These are phyloP conservation scores for Stropharia rugosoannulata DNA, from an alignment of 768 basidiomycete genomes.

Conservation along the genomic window DNA sequence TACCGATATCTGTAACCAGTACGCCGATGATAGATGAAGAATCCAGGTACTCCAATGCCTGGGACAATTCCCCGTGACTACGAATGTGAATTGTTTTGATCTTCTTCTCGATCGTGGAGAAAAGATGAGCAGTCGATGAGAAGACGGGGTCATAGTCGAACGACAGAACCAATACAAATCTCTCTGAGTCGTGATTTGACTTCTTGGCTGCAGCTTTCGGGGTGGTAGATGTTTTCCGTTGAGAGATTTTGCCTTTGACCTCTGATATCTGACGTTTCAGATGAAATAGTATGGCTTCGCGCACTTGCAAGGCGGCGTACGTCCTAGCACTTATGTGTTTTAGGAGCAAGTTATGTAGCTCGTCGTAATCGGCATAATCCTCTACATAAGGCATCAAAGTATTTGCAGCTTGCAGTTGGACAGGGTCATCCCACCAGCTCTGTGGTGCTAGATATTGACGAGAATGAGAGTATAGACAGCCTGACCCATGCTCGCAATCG, in stretches of 20 bases:
- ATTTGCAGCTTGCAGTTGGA: conserved; percentile 13
- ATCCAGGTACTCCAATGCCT: conserved; percentile 23
- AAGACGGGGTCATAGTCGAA: conserved; percentile 24
- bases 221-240: background rate
- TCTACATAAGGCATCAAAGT: conserved; percentile 2
- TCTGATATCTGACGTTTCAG: conserved; percentile 2
- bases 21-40: conserved; percentile 29
- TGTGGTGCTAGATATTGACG: conserved; percentile 32
- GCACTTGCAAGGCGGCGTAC: conserved; percentile 6
- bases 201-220: background rate
- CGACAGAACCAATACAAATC: conserved; percentile 30
- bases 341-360: conserved; percentile 6
- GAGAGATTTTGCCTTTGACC: background rate
- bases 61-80: conserved; percentile 1
- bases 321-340: conserved; percentile 9
- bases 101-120: conserved; percentile 24
- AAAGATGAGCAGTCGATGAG: conserved; percentile 21
- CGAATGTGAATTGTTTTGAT: conserved; percentile 19
- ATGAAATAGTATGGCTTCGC: conserved; percentile 7
- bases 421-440: conserved; percentile 38
- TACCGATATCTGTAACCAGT: conserved; percentile 35
- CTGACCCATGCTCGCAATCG: conserved; percentile 35
- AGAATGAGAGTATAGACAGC: conserved; percentile 44
- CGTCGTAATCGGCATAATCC: background rate
- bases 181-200: background rate